Evolutionary conservation across 2,329 filamentous ascomycete genomes (phyloP).

Genomic region (Ophiostoma pallidulum): DNA sequence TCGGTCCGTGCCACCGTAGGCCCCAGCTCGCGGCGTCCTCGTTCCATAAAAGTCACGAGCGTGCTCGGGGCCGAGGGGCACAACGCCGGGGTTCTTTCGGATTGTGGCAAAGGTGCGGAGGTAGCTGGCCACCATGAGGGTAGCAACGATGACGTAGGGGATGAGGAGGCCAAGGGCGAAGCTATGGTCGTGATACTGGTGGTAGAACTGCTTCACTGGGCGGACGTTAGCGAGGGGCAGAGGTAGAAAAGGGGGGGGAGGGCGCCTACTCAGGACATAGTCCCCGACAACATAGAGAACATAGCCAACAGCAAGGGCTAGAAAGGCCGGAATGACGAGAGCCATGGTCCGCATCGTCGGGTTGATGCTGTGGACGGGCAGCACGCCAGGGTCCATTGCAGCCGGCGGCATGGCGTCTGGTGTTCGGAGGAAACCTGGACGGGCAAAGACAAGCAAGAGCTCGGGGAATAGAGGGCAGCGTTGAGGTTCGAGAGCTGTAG

Average conservation of each 20-base stretch:
- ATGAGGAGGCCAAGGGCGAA: constrained; percentile 55
- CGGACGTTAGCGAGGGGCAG: constrained; percentile 9
- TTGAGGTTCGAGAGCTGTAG: too few species aligned
- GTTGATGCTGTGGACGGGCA: constrained; percentile 13
- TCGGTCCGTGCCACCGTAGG: constrained; percentile 8
- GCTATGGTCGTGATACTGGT: constrained; percentile 35
- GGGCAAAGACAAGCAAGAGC: too few species aligned
- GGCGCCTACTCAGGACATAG: constrained; percentile 54
- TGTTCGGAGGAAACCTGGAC: too few species aligned
- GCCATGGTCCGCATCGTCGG: constrained; percentile 10
- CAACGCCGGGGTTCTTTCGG: constrained; percentile 60
- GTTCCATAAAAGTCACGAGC: constrained; percentile 17
- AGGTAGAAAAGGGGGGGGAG: neutral
- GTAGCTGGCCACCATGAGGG: constrained; percentile 59
- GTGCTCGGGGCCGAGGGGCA: constrained; percentile 49
- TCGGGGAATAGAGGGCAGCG: too few species aligned
- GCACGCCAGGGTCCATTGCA: neutral
- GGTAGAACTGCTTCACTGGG: constrained; percentile 63
- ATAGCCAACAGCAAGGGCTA: constrained; percentile 58
- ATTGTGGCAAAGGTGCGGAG: constrained; percentile 61
- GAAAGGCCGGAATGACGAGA: constrained; percentile 55
- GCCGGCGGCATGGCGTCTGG: constrained; percentile 1
- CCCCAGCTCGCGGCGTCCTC: constrained; percentile 21
- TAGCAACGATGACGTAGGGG: constrained; percentile 62
- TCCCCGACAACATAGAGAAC: constrained; percentile 62